Base-by-base conservation (phyloP, 176 grass and related monocot genomes). In the Avena insularis region DNA sequence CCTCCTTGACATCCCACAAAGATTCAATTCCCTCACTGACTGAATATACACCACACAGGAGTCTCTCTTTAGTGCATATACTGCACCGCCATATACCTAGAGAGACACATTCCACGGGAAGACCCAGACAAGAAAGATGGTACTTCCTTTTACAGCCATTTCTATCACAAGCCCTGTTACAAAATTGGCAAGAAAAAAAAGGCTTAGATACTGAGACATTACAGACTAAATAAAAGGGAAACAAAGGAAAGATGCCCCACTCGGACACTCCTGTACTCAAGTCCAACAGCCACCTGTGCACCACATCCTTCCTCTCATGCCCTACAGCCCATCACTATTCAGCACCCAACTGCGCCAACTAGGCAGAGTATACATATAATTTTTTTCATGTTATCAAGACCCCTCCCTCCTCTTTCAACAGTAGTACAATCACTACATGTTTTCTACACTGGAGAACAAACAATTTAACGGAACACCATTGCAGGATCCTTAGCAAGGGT, bases 1-100 rank as follows among this genome's bases (percentile, higher is more conserved):
- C 93, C 10, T 95, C 95, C 91, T 93, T 98, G 77, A 93, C 79
- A 90, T 95, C 88, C 91, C 89, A 98, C 76, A 95, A 58, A 87
- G 87, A 93, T 72, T 98, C 93, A 76, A 98, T 83, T 55, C 86
- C 93, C 77, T 93, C 83, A 79, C 79, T 88, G 75, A 98, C 77
- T 53, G 93, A 89, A 83, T 90, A 83, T 67, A 93, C 53, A 10
- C 91, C 95, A 49, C 85, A 95, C 88, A 90, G 89, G 70, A 98
- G 81, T 84, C 81, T 95, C 79, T 83, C 90, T 90, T 95, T 92
- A 40, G 78, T 79, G 77, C 95, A 98, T 82, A 58, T 12, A 47
- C 82, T 71, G 27, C 95, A 98, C 80, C 93, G 62, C 95, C 95
- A 98, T 78, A 85, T 79, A 54, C 95, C 93, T 90, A 67, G 80